Conservation (phyloP, 2,329 filamentous ascomycete species). For the Cytospora chrysosperma region DNA sequence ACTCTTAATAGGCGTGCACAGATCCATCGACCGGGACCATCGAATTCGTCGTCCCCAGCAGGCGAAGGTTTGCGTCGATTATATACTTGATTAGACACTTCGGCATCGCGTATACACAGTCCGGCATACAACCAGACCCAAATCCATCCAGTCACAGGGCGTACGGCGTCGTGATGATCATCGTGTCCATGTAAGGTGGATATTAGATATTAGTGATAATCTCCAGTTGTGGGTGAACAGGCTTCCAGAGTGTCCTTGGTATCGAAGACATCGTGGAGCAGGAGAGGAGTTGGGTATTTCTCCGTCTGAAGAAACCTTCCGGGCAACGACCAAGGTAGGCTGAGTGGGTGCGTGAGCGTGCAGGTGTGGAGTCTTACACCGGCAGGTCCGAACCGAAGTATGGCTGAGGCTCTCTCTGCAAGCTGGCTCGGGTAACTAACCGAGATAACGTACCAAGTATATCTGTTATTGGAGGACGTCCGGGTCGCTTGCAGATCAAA, state of each 20-base stretch:
- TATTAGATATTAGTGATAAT: no score
- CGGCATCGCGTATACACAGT: not conserved
- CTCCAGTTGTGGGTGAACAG: no score
- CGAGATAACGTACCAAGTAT: not conserved
- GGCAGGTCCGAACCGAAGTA: not conserved
- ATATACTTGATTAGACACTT: not conserved
- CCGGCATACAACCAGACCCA: no score
- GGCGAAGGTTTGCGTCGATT: not conserved
- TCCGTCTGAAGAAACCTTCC: no score
- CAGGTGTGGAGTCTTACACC: not conserved
- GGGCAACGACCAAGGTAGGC: not conserved
- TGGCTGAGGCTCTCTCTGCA: conserved; percentile 7
- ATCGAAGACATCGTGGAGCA: no score
- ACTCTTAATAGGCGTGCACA: not conserved
- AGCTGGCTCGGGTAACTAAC: not conserved
- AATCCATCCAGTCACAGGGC: no score
- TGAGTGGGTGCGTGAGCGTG: no score
- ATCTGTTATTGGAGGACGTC: not conserved
- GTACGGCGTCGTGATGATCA: no score
- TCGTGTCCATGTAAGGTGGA: no score
- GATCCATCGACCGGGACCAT: not conserved
- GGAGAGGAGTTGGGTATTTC: no score
- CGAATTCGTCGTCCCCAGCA: not conserved
- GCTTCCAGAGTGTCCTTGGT: no score
- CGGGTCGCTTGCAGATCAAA: not conserved